phyloP scores from a whole-genome alignment of 1,284 basidiomycete species.

The Macrocystidia cucumis region DNA sequence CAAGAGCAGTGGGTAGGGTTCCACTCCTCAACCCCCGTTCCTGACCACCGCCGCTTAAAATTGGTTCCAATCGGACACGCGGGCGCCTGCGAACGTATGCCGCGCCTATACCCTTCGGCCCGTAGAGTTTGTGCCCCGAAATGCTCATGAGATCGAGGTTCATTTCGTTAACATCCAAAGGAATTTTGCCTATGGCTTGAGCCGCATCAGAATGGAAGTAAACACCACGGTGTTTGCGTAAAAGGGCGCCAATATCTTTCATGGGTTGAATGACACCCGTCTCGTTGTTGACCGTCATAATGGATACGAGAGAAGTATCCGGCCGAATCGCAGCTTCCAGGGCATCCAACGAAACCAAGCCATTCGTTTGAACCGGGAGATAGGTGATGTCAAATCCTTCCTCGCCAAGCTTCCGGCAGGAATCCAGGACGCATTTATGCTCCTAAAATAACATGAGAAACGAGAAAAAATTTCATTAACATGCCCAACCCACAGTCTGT shows the following conservation, averaged over 20 bases:
- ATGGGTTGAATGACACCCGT: constrained; percentile 98
- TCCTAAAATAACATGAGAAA: constrained; percentile 49
- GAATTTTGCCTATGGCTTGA: constrained; percentile 91
- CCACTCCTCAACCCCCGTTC: constrained; percentile 94
- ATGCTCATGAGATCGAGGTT: constrained; percentile 96
- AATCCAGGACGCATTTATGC: constrained; percentile 99
- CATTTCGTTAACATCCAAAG: constrained; percentile 90
- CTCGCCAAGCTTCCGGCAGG: constrained; percentile 90
- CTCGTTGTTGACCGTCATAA: constrained; percentile 99
- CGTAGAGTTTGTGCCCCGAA: constrained; percentile 97
- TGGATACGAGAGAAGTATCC: constrained; percentile 84
- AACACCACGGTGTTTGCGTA: constrained; percentile 80
- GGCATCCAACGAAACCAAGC: constrained; percentile 71
- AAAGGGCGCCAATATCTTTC: constrained; percentile 86
- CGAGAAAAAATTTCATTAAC: constrained; percentile 4
- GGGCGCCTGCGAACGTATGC: constrained; percentile 92
- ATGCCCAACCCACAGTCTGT: constrained; percentile 61
- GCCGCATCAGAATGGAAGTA: constrained; percentile 98
- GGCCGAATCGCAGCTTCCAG: constrained; percentile 83
- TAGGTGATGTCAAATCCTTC: constrained; percentile 99
- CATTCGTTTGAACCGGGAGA: constrained; percentile 87
- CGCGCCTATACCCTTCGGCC: constrained; percentile 95
- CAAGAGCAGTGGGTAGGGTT: constrained; percentile 85
- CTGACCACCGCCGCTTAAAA: constrained; percentile 95
- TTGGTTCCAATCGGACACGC: constrained; percentile 90